These are phyloP conservation scores for Metarhizium robertsii DNA, from an alignment of 2,329 filamentous ascomycete species.

Conservation along the genomic window DNA sequence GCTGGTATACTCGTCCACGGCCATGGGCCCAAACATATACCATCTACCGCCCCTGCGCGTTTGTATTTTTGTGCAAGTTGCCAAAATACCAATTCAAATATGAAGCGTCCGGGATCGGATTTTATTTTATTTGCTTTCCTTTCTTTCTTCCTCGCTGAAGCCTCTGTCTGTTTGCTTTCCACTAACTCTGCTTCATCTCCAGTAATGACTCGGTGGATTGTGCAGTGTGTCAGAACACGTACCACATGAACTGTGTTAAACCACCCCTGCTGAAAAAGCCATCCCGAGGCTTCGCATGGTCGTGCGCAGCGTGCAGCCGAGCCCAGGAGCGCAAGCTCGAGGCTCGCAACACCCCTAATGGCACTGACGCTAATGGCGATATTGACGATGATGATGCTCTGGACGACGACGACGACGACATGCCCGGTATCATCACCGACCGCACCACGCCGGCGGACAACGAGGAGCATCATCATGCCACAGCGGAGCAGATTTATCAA, in stretches of 20 bases:
- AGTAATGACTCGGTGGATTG: constrained; percentile 95
- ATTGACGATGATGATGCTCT: constrained; percentile 53
- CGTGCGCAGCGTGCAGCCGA: constrained; percentile 89
- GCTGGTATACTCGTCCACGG: background rate
- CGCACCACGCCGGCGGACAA: constrained; percentile 56
- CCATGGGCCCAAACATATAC: background rate
- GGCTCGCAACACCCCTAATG: constrained; percentile 73
- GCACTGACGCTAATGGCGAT: constrained; percentile 59
- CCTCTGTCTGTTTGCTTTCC: background rate
- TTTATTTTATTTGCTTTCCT: background rate
- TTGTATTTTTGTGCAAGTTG: background rate
- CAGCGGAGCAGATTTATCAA: constrained; percentile 81
- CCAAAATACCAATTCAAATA: background rate
- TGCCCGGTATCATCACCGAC: constrained; percentile 44
- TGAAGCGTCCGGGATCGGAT: background rate
- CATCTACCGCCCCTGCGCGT: background rate
- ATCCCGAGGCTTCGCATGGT: constrained; percentile 95
- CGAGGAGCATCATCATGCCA: constrained; percentile 50
- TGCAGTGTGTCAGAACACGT: constrained; percentile 87
- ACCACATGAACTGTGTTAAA: constrained; percentile 96
- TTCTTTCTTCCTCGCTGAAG: background rate
- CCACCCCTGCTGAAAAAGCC: constrained; percentile 92
- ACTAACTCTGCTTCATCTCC: constrained; percentile 2
- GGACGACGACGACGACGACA: constrained; percentile 65
- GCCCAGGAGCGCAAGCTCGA: constrained; percentile 92